Base-by-base conservation (phyloP, 148 eudicot genomes). In the Heliamphora exappendiculata region DNA sequence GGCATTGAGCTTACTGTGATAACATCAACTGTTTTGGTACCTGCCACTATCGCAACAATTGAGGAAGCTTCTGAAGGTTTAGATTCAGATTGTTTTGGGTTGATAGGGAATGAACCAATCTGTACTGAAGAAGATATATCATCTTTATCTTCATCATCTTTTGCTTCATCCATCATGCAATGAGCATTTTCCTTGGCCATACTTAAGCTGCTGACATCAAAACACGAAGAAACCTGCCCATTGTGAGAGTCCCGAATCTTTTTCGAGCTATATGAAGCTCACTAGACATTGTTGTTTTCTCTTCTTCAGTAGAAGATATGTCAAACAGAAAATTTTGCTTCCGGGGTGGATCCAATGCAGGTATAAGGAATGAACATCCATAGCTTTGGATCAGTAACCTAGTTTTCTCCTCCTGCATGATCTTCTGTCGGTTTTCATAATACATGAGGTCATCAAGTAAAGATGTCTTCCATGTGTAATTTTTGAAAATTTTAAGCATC, bases 401-500 rank as follows among this genome's bases (percentile, higher is more conserved):
- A 51, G 90, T 77, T 83, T 88, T 92, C 82, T 92, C 98, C 70
- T 92, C 96, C 76, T 79, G 87, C 90, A 95, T 82, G 42, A 92
- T 80, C 79, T 85, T 91, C 86, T 95, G 97, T 17, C 98, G 89
- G 58, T 91, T 86, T 75, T 92, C 98, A 55, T 95, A 95, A 78
- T 95, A 95, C 93, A 91, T 85, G 78, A 95, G 91, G 77, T 95
- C 98, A 76, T 95, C 98, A 42, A 95, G 82, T 83, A 95, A 74
- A 68, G 97, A 92, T 44, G 98, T 91, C 88, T 84, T 95, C 28
- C 84, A 70, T n/a, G 84, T 34, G 78, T 83, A 84, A 83, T 86
- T 85, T 79, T 88, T 92, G 77, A 87, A 92, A 72, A 92, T 78
- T 78, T 78, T 91, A 75, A 95, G 88, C 98, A 95, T 95, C 82